Percentiles rank a stretch among this genome's conserved stretches.
Evolutionary conservation across 139 green algal genomes (phyloP).

Genomic region (Spirogloea muscicola): DNA sequence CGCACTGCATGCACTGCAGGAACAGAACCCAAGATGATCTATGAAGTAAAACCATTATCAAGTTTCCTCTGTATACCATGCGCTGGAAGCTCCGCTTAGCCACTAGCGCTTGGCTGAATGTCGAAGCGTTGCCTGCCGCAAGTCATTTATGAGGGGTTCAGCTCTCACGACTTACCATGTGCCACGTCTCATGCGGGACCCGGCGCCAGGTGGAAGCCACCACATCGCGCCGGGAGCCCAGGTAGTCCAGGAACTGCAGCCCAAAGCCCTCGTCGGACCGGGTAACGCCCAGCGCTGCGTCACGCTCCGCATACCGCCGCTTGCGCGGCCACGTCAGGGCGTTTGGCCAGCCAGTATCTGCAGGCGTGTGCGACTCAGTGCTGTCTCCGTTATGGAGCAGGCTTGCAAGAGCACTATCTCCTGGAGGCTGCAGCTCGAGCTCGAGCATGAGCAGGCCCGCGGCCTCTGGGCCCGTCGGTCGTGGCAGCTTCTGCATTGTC

Average conservation of each 20-base stretch:
- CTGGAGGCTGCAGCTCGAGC: constrained; percentile 32
- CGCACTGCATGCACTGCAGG: constrained; percentile 24
- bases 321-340: constrained; percentile 28
- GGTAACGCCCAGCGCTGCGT: constrained; percentile 27
- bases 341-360: too few species aligned
- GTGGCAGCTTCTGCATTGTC: constrained; percentile 34
- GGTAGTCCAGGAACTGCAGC: too few species aligned
- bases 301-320: constrained; percentile 19
- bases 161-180: constrained; percentile 32
- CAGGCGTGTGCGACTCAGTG: too few species aligned
- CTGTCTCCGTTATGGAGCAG: too few species aligned
- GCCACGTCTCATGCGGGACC: constrained; percentile 11
- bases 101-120: too few species aligned
- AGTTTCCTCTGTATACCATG: not conserved
- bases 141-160: not conserved
- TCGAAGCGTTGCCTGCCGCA: too few species aligned
- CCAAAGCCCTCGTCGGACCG: not conserved
- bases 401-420: not conserved
- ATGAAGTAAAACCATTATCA: not conserved
- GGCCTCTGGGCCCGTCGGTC: constrained; percentile 23
- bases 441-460: constrained; percentile 37
- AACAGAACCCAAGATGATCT: too few species aligned
- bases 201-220: constrained; percentile 12
- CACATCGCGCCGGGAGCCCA: constrained; percentile 28
- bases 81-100: not conserved